Evolutionary conservation across 2,329 filamentous ascomycete genomes (phyloP).

Genomic region (Monilinia aucupariae): DNA sequence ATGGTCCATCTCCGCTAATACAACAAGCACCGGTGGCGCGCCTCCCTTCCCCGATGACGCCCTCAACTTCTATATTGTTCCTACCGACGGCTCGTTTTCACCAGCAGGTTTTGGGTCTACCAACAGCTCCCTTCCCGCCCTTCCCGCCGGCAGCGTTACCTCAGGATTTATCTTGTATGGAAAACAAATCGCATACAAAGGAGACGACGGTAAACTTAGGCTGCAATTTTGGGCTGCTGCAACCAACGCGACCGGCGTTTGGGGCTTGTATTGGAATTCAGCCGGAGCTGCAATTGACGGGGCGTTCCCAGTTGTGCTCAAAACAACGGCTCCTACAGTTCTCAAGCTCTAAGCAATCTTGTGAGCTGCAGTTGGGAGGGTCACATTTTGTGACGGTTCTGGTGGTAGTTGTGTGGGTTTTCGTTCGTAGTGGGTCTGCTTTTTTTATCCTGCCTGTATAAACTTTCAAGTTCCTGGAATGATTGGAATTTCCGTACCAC

Average conservation of each 20-base stretch:
- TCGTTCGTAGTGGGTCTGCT: not conserved
- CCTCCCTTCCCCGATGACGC: not conserved
- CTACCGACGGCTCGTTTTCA: not conserved
- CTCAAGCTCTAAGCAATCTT: not conserved
- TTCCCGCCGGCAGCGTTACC: not conserved
- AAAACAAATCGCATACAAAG: not conserved
- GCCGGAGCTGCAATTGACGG: not conserved
- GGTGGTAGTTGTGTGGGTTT: not conserved
- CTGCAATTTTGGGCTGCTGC: not conserved
- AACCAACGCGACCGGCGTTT: not conserved
- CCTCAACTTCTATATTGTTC: not conserved
- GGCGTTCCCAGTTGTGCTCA: not conserved
- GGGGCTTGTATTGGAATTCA: not conserved
- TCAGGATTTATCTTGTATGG: not conserved
- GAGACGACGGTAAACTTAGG: not conserved
- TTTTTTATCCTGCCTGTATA: not conserved
- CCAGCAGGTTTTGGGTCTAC: too few species aligned
- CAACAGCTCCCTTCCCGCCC: too few species aligned
- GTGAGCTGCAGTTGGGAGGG: not conserved
- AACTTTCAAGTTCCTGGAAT: not conserved
- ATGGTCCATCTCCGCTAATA: not conserved
- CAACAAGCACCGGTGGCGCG: not conserved
- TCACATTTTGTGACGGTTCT: not conserved
- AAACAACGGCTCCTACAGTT: not conserved
- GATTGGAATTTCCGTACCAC: not conserved